Conservation (phyloP, 768 basidiomycete genomes). For the Sistotremastrum suecicum region DNA sequence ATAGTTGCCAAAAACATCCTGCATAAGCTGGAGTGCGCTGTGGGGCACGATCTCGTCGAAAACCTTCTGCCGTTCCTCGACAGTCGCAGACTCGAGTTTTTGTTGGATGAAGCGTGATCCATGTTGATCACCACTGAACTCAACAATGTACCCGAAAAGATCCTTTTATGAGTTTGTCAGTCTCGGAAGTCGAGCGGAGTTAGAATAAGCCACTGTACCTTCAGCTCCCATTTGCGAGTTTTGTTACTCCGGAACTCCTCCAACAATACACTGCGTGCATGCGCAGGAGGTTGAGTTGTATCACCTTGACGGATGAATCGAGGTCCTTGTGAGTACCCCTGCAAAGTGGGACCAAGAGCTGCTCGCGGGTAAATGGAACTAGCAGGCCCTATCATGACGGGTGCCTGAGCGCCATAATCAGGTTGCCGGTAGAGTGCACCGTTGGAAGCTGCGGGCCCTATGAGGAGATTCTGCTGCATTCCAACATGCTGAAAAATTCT, state of each 20-base stretch:
- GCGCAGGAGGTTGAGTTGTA: slow-evolving; percentile 18
- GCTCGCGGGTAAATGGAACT: slow-evolving; percentile 31
- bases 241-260: slow-evolving; percentile 81
- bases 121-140: slow-evolving; percentile 90
- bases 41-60: slow-evolving; percentile 82
- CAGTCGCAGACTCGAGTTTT: slow-evolving; percentile 60
- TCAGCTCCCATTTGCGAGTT: slow-evolving; percentile 66
- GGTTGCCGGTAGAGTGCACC: too few species aligned
- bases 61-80: slow-evolving; percentile 63
- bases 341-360: slow-evolving; percentile 12
- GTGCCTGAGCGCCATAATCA: slow-evolving; percentile 35
- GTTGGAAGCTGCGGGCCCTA: too few species aligned
- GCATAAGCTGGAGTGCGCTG: slow-evolving; percentile 62
- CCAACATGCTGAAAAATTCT: too few species aligned
- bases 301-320: slow-evolving; percentile 35
- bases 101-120: slow-evolving; percentile 98
- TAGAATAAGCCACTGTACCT: slow-evolving; percentile 29
- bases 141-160: slow-evolving; percentile 70
- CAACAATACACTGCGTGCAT: slow-evolving; percentile 54
- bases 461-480: too few species aligned
- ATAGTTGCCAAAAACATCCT: slow-evolving; percentile 95
- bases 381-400: slow-evolving; percentile 27
- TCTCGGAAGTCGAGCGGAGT: slow-evolving; percentile 1
- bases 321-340: slow-evolving; percentile 16
- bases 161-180: slow-evolving; percentile 36